A percentile compares a stretch with the other conserved stretches of the same genome.
Conservation (phyloP, 352 stramenopile species). For the Phytopythium mirpurense region DNA sequence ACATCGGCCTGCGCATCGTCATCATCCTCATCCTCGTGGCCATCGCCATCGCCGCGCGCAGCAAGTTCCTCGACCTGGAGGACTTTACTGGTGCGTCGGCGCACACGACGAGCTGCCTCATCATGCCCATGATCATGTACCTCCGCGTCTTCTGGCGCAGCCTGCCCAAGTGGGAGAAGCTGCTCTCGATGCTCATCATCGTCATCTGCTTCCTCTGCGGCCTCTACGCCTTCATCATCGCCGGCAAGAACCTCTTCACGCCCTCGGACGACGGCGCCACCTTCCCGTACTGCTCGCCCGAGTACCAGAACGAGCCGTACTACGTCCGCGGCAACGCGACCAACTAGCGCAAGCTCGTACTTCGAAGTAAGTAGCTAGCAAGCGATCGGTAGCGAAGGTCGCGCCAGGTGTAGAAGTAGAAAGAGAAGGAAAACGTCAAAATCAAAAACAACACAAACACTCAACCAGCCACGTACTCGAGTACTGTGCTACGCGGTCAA, state of each 20-base stretch:
- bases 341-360: too few relatives aligned
- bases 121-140: conserved; percentile 52
- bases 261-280: conserved; percentile 23
- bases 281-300: conserved; percentile 56
- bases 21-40: conserved; percentile 39
- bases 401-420: too few relatives aligned
- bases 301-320: conserved; percentile 42
- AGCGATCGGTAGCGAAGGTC: too few relatives aligned
- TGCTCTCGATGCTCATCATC: conserved; percentile 30
- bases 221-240: conserved; percentile 46
- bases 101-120: conserved; percentile 47
- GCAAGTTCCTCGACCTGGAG: conserved; percentile 46
- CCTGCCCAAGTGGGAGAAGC: conserved; percentile 37
- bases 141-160: conserved; percentile 37
- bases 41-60: conserved; percentile 29
- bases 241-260: conserved; percentile 50
- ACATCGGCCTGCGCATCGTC: conserved; percentile 35
- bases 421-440: too few relatives aligned
- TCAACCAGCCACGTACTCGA: too few relatives aligned
- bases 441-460: too few relatives aligned
- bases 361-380: too few relatives aligned
- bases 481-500: too few relatives aligned
- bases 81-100: conserved; percentile 51
- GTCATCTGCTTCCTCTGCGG: conserved; percentile 34
- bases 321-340: conserved; percentile 30